phyloP scores from a whole-genome alignment of 768 basidiomycete genomes.

The Mrakia blollopis region DNA sequence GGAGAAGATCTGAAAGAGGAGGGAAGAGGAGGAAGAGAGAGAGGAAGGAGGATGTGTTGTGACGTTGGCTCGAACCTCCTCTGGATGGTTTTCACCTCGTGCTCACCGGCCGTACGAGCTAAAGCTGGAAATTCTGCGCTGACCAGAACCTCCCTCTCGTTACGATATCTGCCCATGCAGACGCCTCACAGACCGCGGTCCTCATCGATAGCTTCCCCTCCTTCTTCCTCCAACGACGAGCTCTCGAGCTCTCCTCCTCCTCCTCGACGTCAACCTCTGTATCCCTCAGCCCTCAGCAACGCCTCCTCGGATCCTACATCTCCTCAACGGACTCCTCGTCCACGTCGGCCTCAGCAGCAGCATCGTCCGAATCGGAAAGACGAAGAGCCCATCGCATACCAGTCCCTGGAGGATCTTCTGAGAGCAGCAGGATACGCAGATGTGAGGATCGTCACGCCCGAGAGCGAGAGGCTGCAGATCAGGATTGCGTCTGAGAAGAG shows the following conservation, averaged over 20 bases:
- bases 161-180: not conserved
- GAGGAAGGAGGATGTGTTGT: not conserved
- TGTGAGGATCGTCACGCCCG: conserved; percentile 5
- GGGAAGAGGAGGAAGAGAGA: not conserved
- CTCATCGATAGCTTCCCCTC: not conserved
- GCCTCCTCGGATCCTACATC: not conserved
- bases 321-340: not conserved
- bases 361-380: conserved; percentile 10
- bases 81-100: not conserved
- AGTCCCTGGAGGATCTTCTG: not conserved
- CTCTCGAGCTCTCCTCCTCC: not conserved
- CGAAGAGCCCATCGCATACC: not conserved
- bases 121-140: not conserved
- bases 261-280: not conserved
- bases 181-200: not conserved
- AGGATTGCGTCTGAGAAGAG: conserved; percentile 1
- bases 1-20: too few species aligned
- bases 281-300: not conserved
- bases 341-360: not conserved
- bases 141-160: not conserved
- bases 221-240: not conserved
- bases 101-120: not conserved
- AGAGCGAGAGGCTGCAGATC: conserved; percentile 4
- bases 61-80: not conserved
- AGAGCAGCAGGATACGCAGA: not conserved